These are phyloP conservation scores for Aspergillus bertholletiae DNA, from an alignment of 495 filamentous ascomycete species.

Conservation along the genomic window DNA sequence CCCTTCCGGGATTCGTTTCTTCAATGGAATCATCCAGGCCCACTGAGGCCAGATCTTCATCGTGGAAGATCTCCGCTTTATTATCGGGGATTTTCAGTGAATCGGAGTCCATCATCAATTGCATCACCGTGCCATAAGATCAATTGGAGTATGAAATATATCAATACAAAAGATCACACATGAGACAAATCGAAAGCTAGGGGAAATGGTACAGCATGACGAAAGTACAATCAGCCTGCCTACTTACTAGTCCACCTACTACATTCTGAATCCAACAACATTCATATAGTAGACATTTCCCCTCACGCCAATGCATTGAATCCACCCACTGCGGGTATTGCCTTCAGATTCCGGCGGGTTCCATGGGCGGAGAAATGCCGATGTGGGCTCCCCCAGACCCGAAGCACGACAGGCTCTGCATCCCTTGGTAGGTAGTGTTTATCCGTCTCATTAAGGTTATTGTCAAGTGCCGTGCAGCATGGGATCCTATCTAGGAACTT, in stretches of 20 bases:
- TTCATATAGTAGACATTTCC: neutral
- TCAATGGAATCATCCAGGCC: constrained; percentile 11
- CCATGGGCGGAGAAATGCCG: neutral
- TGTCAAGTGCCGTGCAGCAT: neutral
- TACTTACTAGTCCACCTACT: neutral
- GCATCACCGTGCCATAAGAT: neutral
- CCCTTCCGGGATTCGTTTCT: neutral
- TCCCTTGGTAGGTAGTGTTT: neutral
- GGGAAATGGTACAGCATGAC: neutral
- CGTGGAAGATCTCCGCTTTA: constrained; percentile 1
- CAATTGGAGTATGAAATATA: neutral
- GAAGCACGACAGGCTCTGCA: neutral
- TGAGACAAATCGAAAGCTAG: neutral
- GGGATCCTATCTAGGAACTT: neutral
- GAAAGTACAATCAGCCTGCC: neutral
- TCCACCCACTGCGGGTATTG: neutral
- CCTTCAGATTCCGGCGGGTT: neutral
- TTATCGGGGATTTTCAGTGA: neutral
- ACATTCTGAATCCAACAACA: neutral
- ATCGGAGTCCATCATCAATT: neutral
- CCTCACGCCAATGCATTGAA: neutral
- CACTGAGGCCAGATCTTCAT: neutral
- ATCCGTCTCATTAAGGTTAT: neutral
- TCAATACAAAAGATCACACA: neutral
- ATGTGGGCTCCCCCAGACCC: neutral